Evolutionary conservation across 2,329 filamentous ascomycete species (phyloP), one percentile per base, ranked within the genome.

Genomic region (Dactylellina drechsleri): DNA sequence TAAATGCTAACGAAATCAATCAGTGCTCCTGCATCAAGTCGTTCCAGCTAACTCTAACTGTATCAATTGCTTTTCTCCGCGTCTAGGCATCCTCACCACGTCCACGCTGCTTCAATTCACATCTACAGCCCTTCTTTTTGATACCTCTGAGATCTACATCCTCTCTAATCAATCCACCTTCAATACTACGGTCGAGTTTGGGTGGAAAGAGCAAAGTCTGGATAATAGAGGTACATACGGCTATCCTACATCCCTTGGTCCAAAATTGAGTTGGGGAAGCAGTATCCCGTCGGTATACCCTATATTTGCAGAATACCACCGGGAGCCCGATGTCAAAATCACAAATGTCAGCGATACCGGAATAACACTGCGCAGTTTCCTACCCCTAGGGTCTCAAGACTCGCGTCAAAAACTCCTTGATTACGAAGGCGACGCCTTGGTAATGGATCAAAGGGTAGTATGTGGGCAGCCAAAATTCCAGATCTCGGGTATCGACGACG

Each of bases 61-160:
- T n/a, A n/a, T n/a, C n/a, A n/a, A n/a, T n/a, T n/a, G n/a, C n/a
- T n/a, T n/a, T n/a, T n/a, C n/a, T n/a, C n/a, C n/a, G n/a, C 15
- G 5, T 36, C 20, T 58, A 58, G 54, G 54, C 12, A 58, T 58
- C 4, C 28, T 58, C 18, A 4, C 43, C 18, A 58, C 54, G n/a
- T 58, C 54, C 3, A 58, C 54, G 10, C n/a, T 45, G 6, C 54
- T 58, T 43, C 54, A 58, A 20, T 58, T 58, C n/a, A 58, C 54
- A 4, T 58, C 54, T 4, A 58, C 54, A 6, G 31, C 40, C 2
- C 54, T 58, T 2, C 36, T 58, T 4, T 58, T 58, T 15, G 54
- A 58, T 58, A 58, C 54, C 20, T 58, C 28, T 10, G 54, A 58
- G 43, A 18, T 20, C 4, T 18, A 13, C n/a, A 43, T 45, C 20